Evolutionary conservation across 768 basidiomycete species (phyloP).

Genomic region (Sutorius australiensis): DNA sequence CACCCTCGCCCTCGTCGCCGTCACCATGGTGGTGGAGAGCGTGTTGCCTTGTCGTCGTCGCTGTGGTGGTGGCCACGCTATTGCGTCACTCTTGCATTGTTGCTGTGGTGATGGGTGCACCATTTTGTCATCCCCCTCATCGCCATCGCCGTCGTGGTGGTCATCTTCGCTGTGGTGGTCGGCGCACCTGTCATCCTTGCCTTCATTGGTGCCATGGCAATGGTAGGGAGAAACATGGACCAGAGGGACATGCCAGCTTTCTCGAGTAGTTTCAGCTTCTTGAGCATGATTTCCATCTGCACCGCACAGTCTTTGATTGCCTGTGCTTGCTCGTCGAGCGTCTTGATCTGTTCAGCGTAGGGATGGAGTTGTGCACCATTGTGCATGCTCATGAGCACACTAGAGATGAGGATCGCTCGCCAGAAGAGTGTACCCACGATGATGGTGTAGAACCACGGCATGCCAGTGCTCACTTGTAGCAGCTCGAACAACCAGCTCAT

Average conservation of each 20-base stretch:
- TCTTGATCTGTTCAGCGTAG: slow-evolving; percentile 47
- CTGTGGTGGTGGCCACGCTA: too few relatives aligned
- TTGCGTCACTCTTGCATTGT: too few relatives aligned
- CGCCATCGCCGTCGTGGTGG: too few relatives aligned
- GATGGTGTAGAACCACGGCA: slow-evolving; percentile 87
- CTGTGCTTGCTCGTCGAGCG: slow-evolving; percentile 43
- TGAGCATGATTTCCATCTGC: slow-evolving; percentile 41
- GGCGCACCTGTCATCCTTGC: too few relatives aligned
- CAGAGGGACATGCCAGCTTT: slow-evolving; percentile 63
- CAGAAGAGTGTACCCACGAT: slow-evolving; percentile 59
- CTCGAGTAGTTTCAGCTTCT: slow-evolving; percentile 52
- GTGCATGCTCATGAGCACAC: slow-evolving; percentile 53
- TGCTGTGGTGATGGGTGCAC: too few relatives aligned
- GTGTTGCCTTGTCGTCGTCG: too few relatives aligned
- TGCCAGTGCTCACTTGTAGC: slow-evolving; percentile 61
- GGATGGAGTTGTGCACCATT: slow-evolving; percentile 43
- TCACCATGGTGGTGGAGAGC: too few relatives aligned
- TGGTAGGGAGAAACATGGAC: slow-evolving; percentile 48
- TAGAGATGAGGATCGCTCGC: slow-evolving; percentile 57
- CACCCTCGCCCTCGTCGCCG: too few relatives aligned
- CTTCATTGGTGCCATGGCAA: too few relatives aligned
- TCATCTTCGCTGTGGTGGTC: too few relatives aligned
- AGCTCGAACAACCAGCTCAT: slow-evolving; percentile 62
- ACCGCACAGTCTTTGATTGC: slow-evolving; percentile 35
- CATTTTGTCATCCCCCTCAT: too few relatives aligned